These are phyloP conservation scores for Centaurea solstitialis DNA, from an alignment of 129 eudicot genomes.

Conservation along the genomic window DNA sequence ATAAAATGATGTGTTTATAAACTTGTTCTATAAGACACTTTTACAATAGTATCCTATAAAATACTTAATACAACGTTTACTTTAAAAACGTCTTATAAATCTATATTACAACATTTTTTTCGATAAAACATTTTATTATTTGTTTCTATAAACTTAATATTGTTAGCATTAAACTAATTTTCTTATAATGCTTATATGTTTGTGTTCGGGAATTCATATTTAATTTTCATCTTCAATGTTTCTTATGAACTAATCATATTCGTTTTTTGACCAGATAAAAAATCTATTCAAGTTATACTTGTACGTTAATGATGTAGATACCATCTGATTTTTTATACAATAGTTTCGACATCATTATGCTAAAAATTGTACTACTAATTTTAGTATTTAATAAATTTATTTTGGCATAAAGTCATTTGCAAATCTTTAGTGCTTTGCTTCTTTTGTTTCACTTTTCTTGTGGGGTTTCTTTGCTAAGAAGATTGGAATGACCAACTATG, in stretches of 20 bases:
- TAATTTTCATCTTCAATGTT: not conserved
- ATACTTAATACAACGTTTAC: no score
- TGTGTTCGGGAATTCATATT: not conserved
- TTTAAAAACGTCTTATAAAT: no score
- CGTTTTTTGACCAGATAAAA: not conserved
- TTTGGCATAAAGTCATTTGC: not conserved
- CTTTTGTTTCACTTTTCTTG: not conserved
- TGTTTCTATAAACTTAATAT: no score
- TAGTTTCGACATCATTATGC: not conserved
- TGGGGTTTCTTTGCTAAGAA: not conserved
- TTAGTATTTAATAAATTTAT: not conserved
- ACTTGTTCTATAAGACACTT: no score
- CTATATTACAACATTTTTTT: no score
- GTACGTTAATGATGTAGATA: not conserved
- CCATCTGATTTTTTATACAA: not conserved
- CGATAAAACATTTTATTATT: no score
- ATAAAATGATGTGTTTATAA: no score
- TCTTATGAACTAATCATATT: not conserved
- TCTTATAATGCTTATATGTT: not conserved
- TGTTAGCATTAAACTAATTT: no score
- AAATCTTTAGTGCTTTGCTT: not conserved
- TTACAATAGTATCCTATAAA: no score
- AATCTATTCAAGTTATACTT: not conserved
- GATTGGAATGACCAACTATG: not conserved
- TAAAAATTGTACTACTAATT: not conserved